Conservation (phyloP, 176 grass and related monocot species). For the Avena atlantica region DNA sequence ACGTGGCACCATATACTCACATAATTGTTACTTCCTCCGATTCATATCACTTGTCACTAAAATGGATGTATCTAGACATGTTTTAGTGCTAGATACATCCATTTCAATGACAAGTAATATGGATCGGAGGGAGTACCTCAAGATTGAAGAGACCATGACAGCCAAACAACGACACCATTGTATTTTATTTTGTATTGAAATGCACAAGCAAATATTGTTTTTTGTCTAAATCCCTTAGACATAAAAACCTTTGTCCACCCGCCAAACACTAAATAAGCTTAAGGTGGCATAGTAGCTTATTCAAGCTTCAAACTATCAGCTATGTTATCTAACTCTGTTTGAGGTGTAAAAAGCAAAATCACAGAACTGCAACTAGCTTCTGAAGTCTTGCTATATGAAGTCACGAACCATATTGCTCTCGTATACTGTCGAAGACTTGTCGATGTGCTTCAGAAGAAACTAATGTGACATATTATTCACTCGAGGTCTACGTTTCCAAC, state of each 20-base stretch:
- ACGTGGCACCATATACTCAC: not conserved
- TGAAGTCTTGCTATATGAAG: constrained; percentile 5
- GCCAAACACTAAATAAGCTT: not conserved
- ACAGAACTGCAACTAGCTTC: not conserved
- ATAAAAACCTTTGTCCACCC: constrained; percentile 10
- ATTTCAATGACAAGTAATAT: no score
- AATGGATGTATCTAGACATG: no score
- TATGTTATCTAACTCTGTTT: not conserved
- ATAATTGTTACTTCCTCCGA: not conserved
- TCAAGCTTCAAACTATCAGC: not conserved
- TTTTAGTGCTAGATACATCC: no score
- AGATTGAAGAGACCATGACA: not conserved
- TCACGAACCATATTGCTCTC: not conserved
- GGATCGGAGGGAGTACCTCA: not conserved
- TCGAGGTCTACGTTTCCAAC: not conserved
- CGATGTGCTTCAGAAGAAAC: constrained; percentile 26
- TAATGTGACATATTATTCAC: not conserved
- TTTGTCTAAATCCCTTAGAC: not conserved
- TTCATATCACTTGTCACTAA: no score
- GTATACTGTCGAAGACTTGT: not conserved
- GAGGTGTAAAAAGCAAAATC: not conserved
- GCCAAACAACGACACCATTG: not conserved
- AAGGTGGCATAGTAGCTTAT: constrained; percentile 14
- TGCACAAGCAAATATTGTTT: not conserved
- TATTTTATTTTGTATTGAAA: constrained; percentile 1